Evolutionary conservation across 2,329 filamentous ascomycete species (phyloP), one percentile per base, ranked within the genome.

Genomic region (Bipolaris gigantea): DNA sequence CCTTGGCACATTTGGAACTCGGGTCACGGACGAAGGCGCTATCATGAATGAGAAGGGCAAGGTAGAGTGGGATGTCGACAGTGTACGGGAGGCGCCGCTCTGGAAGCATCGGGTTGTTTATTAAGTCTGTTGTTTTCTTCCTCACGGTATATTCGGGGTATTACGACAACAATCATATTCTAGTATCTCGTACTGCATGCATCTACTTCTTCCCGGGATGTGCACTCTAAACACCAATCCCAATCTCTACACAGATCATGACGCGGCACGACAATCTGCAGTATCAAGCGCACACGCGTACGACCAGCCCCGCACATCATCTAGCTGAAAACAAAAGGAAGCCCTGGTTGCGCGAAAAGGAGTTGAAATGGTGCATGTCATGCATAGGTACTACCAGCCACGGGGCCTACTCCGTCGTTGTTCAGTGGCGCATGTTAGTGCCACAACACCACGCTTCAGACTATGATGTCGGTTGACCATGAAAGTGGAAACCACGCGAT

Each of bases 11-110:
- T 68, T 66, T 2, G 73, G 67, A 4, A 46, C 80, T 13, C 46
- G 64, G 15, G 76, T 76, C 5, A 79, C 77, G 7, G 77, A 80
- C 52, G 76, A 78, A 23, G 75, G 73, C 21, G 77, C 78, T 15
- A 64, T 66, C 16, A 70, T 80, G 49, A 73, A 79, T 55, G 76
- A 77, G 63, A 74, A 79, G 65, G 76, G 76, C 18, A 75, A 70
- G 57, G 65, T 80, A 23, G 67, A 70, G 48, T 80, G 77, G 77
- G 57, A 66, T 33, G 65, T 40, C 0, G 25, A 32, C 3, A 41
- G 48, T 18, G 52, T 55, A 11, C 25, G 52, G 16, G 30, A 46
- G 32, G 47, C 47, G 21, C 52, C 52, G 39, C 47, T 55, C 16
- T 55, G 52, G 52, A 35, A 46, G 11, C 30, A 50, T 3, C 50